Percentiles rank a stretch among this genome's conserved stretches.
These are phyloP conservation scores for Stagonosporopsis rhizophila DNA, from an alignment of 2,329 filamentous ascomycete genomes.

Conservation along the genomic window DNA sequence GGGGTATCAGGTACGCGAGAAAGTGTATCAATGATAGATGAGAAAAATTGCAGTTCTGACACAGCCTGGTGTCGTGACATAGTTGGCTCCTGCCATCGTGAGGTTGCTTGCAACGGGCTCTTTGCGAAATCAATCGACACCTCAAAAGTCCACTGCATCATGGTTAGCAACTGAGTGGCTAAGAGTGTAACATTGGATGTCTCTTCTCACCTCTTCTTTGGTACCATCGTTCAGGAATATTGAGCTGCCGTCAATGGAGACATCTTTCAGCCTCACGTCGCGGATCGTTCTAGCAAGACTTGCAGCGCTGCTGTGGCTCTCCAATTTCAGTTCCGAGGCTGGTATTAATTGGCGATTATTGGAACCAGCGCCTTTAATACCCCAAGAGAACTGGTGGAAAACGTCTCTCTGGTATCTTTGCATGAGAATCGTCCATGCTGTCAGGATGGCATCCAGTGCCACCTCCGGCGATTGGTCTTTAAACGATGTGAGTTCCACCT, in stretches of 20 bases:
- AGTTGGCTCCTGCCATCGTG: constrained; percentile 52
- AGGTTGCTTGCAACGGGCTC: constrained; percentile 45
- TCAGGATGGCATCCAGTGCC: constrained; percentile 35
- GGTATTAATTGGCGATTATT: constrained; percentile 26
- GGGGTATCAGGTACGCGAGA: constrained; percentile 36
- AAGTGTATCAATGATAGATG: constrained; percentile 45
- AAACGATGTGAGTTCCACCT: constrained; percentile 25
- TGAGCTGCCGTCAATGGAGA: constrained; percentile 13
- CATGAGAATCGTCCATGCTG: constrained; percentile 41
- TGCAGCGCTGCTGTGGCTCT: constrained; percentile 18
- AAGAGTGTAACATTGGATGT: not conserved
- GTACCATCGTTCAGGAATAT: constrained; percentile 42
- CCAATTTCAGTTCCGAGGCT: constrained; percentile 27
- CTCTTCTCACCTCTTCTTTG: constrained; percentile 35
- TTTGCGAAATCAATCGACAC: constrained; percentile 35
- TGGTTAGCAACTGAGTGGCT: constrained; percentile 10
- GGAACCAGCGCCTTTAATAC: constrained; percentile 21
- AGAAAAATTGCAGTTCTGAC: constrained; percentile 53
- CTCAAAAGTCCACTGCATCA: constrained; percentile 40
- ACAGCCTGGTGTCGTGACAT: constrained; percentile 55
- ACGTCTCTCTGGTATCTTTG: constrained; percentile 43
- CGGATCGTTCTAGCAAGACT: constrained; percentile 27
- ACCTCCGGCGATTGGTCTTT: constrained; percentile 15
- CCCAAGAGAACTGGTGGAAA: constrained; percentile 43
- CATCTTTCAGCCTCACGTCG: constrained; percentile 21